Percentiles rank a stretch among this genome's conserved stretches.
Conservation (phyloP, 2,329 filamentous ascomycete species). For the Talaromyces rugulosus region DNA sequence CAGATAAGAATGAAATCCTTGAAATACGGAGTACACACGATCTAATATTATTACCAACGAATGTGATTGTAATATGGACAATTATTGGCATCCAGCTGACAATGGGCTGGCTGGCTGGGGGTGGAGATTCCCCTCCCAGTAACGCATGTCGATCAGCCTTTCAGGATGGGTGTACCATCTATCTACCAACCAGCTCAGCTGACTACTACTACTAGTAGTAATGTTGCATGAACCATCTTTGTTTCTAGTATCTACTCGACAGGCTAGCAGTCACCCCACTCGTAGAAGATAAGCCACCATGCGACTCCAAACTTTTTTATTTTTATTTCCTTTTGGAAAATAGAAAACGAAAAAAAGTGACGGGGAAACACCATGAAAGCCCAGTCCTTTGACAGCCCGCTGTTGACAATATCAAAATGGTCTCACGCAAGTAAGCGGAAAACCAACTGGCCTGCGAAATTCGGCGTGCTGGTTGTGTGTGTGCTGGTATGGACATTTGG, state of each 20-base stretch:
- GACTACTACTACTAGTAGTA: background rate
- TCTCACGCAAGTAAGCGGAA: background rate
- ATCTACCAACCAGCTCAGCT: too few species aligned
- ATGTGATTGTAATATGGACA: background rate
- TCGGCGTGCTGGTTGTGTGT: background rate
- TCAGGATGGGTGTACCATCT: background rate
- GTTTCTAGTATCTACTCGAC: background rate
- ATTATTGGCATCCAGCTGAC: background rate
- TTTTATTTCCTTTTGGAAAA: background rate
- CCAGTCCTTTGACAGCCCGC: background rate
- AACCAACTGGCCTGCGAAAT: background rate
- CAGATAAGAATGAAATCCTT: background rate
- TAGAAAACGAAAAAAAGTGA: background rate
- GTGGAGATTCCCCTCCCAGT: background rate
- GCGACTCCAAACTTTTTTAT: background rate
- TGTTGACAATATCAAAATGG: background rate
- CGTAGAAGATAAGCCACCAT: background rate
- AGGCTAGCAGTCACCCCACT: background rate
- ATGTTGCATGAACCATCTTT: background rate
- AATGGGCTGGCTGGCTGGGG: background rate
- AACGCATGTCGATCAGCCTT: background rate
- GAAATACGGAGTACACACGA: background rate
- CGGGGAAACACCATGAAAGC: background rate
- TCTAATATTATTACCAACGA: too few species aligned
- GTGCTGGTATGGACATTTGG: background rate